Base-by-base conservation (phyloP, 805 yeast species). In the Metschnikowia drakensbergensis region DNA sequence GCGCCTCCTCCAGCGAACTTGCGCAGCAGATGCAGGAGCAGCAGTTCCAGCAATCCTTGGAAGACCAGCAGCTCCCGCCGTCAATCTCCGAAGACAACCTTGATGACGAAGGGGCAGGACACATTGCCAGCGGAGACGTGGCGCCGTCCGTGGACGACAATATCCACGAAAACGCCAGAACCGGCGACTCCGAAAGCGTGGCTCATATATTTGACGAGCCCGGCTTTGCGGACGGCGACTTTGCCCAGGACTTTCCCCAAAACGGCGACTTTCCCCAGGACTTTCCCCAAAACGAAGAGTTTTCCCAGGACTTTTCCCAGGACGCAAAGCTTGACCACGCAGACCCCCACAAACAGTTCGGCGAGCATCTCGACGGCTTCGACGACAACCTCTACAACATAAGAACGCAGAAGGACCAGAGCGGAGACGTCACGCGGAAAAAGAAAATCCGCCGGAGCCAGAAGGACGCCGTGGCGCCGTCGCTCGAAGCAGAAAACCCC, bases 341-440 rank as follows among this genome's bases (percentile, higher is more conserved):
- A 5, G 42, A 17, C n/a, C n/a, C n/a, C n/a, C n/a, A n/a, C 9
- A 38, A 13, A 29, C 29, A 6, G n/a, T 5, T 8, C 28, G 50
- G 23, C 5, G 43, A n/a, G 1, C 37, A n/a, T 9, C 32, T 4
- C 22, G 44, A 36, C 13, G 45, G 33, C 39, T 53, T 45, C 43
- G 55, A 51, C 31, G 60, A 54, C 39, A 44, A 51, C 31, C 53
- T 57, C 37, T 54, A 46, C 53, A 51, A 48, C 50, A 49, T 54
- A 46, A 38, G 49, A 26, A 45, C 50, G 30, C 58, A 55, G 45
- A 57, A 57, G 31, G 51, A 47, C 17, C 44, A 37, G 13, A 39
- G 48, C 6, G 54, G 53, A 29, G 55, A 39, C 28, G 53, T 46
- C 23, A 55, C 58, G 2, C 59, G 59, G 44, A 55, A 55, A 38